Conservation (phyloP, 2,329 filamentous ascomycete genomes). For the Arthrobotrys iridis region DNA sequence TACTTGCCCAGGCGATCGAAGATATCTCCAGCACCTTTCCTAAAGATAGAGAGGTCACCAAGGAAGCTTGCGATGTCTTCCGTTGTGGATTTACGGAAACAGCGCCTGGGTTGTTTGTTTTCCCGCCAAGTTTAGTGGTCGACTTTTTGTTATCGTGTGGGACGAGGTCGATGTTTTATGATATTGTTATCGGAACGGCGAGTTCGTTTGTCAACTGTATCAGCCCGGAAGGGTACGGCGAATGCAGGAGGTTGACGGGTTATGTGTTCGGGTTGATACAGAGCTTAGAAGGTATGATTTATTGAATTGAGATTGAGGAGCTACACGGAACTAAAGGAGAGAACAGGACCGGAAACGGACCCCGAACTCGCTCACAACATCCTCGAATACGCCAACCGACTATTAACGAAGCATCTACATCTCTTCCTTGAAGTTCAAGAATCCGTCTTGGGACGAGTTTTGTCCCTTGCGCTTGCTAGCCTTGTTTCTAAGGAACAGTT, state of each 20-base stretch:
- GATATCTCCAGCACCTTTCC: constrained; percentile 68
- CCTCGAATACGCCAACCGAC: constrained; percentile 75
- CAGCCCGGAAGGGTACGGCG: constrained; percentile 62
- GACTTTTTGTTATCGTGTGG: constrained; percentile 72
- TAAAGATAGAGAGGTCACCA: constrained; percentile 73
- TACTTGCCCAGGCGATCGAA: constrained; percentile 66
- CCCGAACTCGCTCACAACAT: constrained; percentile 77
- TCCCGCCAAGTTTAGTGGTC: constrained; percentile 73
- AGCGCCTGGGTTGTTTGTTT: constrained; percentile 79
- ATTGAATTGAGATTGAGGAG: constrained; percentile 35
- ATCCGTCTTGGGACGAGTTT: constrained; percentile 66
- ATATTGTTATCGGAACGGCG: constrained; percentile 75
- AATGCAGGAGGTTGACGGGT: constrained; percentile 68
- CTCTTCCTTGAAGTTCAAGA: constrained; percentile 70
- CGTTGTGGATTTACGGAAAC: constrained; percentile 79
- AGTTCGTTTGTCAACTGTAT: constrained; percentile 75
- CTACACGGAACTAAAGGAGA: background rate
- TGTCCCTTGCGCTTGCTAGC: constrained; percentile 76
- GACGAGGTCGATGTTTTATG: constrained; percentile 72
- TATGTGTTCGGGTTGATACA: constrained; percentile 73
- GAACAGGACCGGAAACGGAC: constrained; percentile 70
- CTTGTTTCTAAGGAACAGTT: constrained; percentile 77
- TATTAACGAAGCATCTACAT: constrained; percentile 71
- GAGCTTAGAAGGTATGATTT: constrained; percentile 68
- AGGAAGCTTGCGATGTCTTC: constrained; percentile 76